Evolutionary conservation across 768 basidiomycete species (phyloP), one percentile per base, ranked within the genome.

Genomic region (Paxillus involutus): DNA sequence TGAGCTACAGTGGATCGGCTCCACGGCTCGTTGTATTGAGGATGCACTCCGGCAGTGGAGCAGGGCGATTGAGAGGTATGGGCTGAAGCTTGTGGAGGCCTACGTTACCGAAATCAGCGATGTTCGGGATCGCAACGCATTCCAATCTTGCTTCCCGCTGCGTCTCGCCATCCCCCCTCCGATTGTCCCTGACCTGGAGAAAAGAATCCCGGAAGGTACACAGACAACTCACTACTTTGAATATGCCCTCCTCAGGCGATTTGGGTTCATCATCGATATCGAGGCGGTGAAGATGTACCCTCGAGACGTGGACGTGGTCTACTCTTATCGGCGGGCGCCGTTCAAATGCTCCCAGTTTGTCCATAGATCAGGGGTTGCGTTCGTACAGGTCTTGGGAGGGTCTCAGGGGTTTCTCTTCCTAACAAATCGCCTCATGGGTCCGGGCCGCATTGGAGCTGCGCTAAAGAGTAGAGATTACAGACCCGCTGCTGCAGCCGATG

Each of bases 1-100:
- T 62, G 95, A 99, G 70, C 77, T 99, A 29, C 91, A 96, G 57
- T 99, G 97, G 96, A 88, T 98, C 39, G 94, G 93, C 3, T 89
- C 94, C 2, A 94, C 94, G 1, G 93, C 94, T 21, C 83, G 91
- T 19, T 88, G 86, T 58, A 89, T 98, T 48, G 95, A 98, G 59
- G 94, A 96, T 59, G 81, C 88, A 48, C 77, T 97, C 21, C 83
- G 88, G 37, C 79, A 82, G 48, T 94, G 94, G 89, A 83, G 82
- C 51, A 79, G 90, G 39, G 80, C 82, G 4, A 91, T 95, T 43
- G 94, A 96, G 58, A 81, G 87, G 47, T 94, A 94, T 56, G 96
- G 96, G 3, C 76, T 98, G 51, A 91, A 85, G 67, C 83, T 99
- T 10, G 90, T 98, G 21, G 97, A 98, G 67, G 91, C 91, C 0